Evolutionary conservation across 2,329 filamentous ascomycete genomes (phyloP).

Genomic region (Decorospora gaudefroyi): DNA sequence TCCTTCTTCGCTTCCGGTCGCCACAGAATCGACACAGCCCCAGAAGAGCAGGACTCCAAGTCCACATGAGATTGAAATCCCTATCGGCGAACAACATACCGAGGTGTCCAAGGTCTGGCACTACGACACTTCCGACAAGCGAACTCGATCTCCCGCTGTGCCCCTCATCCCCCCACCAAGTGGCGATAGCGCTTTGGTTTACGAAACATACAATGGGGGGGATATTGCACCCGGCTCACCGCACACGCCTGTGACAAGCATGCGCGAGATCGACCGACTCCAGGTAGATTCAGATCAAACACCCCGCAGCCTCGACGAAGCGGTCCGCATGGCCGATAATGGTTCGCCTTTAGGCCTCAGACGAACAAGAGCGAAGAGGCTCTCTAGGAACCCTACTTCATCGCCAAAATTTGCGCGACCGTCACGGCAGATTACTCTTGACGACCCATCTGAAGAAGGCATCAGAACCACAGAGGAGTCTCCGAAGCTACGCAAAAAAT

Average conservation of each 20-base stretch:
- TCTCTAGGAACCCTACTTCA: constrained; percentile 38
- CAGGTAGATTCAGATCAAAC: constrained; percentile 36
- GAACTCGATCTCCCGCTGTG: constrained; percentile 33
- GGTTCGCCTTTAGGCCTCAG: constrained; percentile 43
- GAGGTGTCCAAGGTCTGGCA: constrained; percentile 54
- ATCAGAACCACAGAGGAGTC: constrained; percentile 21
- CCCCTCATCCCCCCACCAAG: constrained; percentile 47
- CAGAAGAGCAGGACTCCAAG: constrained; percentile 52
- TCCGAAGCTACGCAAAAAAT: constrained; percentile 34
- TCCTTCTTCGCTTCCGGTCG: constrained; percentile 53
- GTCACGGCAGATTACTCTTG: constrained; percentile 44
- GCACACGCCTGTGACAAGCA: constrained; percentile 23
- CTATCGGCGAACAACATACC: constrained; percentile 62
- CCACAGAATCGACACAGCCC: constrained; percentile 40
- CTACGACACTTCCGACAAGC: constrained; percentile 42
- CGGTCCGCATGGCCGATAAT: constrained; percentile 37
- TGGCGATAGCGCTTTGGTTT: constrained; percentile 44
- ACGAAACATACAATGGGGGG: constrained; percentile 19
- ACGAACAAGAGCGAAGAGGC: constrained; percentile 48
- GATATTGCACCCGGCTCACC: constrained; percentile 22
- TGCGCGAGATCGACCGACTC: constrained; percentile 17
- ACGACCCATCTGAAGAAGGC: constrained; percentile 36
- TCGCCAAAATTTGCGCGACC: constrained; percentile 37
- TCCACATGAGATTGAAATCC: constrained; percentile 62
- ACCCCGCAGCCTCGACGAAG: constrained; percentile 46